Evolutionary conservation across 495 filamentous ascomycete genomes (phyloP), one percentile per base, ranked within the genome.

Genomic region (Hypoxylon perforatum): DNA sequence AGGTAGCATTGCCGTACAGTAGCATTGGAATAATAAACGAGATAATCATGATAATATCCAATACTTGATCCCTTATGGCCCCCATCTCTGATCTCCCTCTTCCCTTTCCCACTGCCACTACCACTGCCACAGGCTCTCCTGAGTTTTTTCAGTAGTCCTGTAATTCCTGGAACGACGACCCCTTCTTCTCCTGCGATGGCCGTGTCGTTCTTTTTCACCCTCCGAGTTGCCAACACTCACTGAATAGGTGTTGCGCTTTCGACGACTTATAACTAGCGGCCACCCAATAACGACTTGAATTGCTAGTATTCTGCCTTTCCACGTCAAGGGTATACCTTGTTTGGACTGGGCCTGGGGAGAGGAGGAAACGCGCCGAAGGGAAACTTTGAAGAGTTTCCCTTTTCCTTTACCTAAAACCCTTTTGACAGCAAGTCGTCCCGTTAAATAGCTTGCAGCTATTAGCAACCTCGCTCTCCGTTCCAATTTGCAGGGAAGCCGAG

Each of bases 1-100:
- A 44, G 41, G 50, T 57, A 49, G 55, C 55, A 64, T 50, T 53
- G 33, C 25, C 12, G 57, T 61, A 64, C 52, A 39, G 66, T 69
- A 60, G 56, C 19, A 65, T 54, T 60, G 65, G 19, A 63, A 68
- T 68, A 63, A 68, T 68, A 68, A 68, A 68, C 65, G 65, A 68
- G 65, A 68, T 63, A 68, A 63, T 68, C 59, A 64, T 69, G 36
- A 33, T 58, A 33, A 58, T 57, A 44, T 33, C 41, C 46, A 28
- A 51, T 63, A 42, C 39, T 62, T 64, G 50, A 57, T 65, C 66
- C 66, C 66, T 69, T 65, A 47, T 61, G 61, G 61, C 61, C 61
- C 66, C 66, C 61, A 57, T 69, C 33, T 44, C 33, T 42, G 30
- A 33, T 33, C 30, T 33, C 7, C 11, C 8, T 10, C 21, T 53